Evolutionary conservation across 257 asterid genomes (phyloP), one percentile per base, ranked within the genome.

Genomic region (Oldenlandia corymbosa): DNA sequence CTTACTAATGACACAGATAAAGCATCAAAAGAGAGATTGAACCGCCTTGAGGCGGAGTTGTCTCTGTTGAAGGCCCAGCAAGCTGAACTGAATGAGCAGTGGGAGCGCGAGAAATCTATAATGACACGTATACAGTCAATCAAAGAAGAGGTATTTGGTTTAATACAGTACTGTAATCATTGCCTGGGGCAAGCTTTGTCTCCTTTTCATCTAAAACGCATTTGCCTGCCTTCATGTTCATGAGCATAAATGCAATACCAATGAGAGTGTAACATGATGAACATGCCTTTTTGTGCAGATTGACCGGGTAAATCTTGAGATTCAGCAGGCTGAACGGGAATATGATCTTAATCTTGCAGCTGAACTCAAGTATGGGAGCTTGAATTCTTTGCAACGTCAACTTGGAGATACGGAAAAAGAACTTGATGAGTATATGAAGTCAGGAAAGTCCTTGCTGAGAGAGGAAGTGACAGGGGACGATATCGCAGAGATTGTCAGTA

Each of bases 311-410:
- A 91, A 91, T 76, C 80, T 91, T 47, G 98, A 91, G 91, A 88
- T 91, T 75, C 95, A 88, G 81, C 95, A 87, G 74, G 98, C 98
- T 13, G 98, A 91, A 78, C 78, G 98, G 50, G 98, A 91, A 64
- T 91, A 88, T 56, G 95, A 91, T 70, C 96, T 91, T 71, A 91
- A 88, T 57, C 96, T 96, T 63, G 98, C 98, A 18, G 98, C 98
- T 28, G 98, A 91, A 73, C 73, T 91, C 66, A 91, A 91, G 71
- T 91, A 91, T 18, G 96, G 95, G 59, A 91, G 88, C 80, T 76
- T 88, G 54, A 88, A 84, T 58, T 73, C 98, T 51, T 85, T 91
- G 73, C 95, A 88, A 73, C 95, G 95, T 23, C 98, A 91, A 65
- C 98, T 91, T 30, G 95, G 58, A 59, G 69, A 75, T 47, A 95